Base-by-base conservation (phyloP, 352 stramenopile genomes). In the Globisporangium recalcitrans region DNA sequence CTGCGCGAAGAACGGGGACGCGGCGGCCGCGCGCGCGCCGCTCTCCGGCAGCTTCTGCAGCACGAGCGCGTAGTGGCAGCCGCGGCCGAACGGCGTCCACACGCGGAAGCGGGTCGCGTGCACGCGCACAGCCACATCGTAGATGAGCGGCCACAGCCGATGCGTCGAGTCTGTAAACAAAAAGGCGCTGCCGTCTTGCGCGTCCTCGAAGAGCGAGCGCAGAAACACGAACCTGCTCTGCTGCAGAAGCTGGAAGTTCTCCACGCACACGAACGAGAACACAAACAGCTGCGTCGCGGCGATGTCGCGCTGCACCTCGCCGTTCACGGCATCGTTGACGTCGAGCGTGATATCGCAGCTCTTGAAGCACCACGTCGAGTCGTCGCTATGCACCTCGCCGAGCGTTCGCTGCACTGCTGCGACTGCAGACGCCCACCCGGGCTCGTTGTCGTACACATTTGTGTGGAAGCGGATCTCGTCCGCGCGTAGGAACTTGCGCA, bases 121-220 rank as follows among this genome's bases (percentile, higher is more conserved):
- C 1, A 68, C 67, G 22, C 70, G 44, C 6, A 65, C 58, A 13
- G 77, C 75, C 29, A 88, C 71, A 4, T 75, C 60, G 51, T 71
- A 78, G 51, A 90, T 85, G 32, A 74, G 60, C 10, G 78, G 78
- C 81, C 81, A 90, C 27, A 90, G 65, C 9, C 81, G 78, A 71
- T 90, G 81, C 4, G 81, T 90, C 46, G 78, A 88, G 63, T 90
- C 80, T 13, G 71, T 86, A 59, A 87, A 90, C 47, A 88, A 65
- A 29, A 90, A 87, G 49, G 73, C 70, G 60, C 76, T 86, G 40
- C 67, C 73, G 1, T 65, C 44, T 6, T 31, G 57, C 22, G 77
- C 74, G 19, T 63, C 34, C 1, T 31, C 19, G 19, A 90, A 87
- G 1, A 90, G 68, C 42, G 76, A 80, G 13, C 73, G 77, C 0